Conservation (phyloP, 202 grass and related monocot genomes). For the Dendrocalamus latiflorus region DNA sequence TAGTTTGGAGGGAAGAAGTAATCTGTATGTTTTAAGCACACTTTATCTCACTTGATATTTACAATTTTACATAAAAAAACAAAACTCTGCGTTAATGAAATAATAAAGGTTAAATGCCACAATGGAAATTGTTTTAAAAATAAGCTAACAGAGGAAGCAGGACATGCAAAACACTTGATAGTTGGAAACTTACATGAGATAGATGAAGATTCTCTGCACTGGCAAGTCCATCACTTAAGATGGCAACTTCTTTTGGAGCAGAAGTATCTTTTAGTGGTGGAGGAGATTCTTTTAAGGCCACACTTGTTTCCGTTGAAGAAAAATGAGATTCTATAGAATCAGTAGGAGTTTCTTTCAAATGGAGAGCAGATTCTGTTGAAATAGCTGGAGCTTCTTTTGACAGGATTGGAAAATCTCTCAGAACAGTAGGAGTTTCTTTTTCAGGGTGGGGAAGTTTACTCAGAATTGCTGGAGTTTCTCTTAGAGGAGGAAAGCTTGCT, state of each 20-base stretch:
- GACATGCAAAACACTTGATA: constrained; percentile 11
- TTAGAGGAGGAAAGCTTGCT: constrained; percentile 24
- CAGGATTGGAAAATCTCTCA: constrained; percentile 21
- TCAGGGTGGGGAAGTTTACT: constrained; percentile 27
- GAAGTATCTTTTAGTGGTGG: constrained; percentile 6
- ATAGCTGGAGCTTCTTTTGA: constrained; percentile 20
- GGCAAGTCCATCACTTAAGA: constrained; percentile 17
- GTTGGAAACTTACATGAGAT: constrained; percentile 45
- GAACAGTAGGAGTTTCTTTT: constrained; percentile 34
- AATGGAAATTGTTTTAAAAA: background rate
- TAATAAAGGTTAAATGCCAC: no score
- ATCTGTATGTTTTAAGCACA: background rate
- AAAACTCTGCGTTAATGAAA: background rate
- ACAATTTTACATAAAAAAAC: background rate
- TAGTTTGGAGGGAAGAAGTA: background rate
- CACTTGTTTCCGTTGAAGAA: constrained; percentile 33
- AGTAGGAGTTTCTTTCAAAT: constrained; percentile 27
- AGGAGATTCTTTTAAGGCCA: background rate
- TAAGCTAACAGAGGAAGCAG: background rate
- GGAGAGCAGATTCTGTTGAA: constrained; percentile 18
- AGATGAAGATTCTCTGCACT: constrained; percentile 39
- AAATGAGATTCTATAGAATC: constrained; percentile 16
- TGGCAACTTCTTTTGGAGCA: constrained; percentile 15
- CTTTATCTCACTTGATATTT: background rate
- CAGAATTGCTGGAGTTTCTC: constrained; percentile 33